phyloP scores from a whole-genome alignment of 2,329 filamentous ascomycete species.

The Beauveria brongniartii region DNA sequence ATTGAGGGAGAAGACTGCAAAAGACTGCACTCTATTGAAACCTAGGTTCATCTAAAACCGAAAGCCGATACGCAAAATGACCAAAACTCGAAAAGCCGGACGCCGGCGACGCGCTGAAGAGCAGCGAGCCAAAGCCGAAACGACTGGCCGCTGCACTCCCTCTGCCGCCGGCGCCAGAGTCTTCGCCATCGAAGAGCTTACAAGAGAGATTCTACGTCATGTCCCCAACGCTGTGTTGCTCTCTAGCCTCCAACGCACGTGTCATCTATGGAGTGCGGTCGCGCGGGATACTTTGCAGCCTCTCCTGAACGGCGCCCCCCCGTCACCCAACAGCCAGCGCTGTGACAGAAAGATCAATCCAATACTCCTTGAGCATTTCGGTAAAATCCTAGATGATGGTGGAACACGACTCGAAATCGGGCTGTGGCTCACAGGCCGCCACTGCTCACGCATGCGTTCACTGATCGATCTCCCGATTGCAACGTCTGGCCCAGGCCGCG shows the following conservation, averaged over 20 bases:
- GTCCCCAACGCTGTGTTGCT: neutral
- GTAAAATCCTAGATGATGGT: neutral
- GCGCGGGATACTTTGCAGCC: neutral
- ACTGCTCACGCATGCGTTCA: neutral
- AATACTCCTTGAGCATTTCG: neutral
- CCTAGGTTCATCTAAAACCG: neutral
- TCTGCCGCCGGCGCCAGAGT: neutral
- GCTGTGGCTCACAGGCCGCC: neutral
- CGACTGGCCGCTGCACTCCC: neutral
- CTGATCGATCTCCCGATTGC: slow-evolving; percentile 1
- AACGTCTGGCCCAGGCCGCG: neutral
- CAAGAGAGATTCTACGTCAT: neutral
- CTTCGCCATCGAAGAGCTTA: neutral
- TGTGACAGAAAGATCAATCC: neutral
- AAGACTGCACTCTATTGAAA: neutral
- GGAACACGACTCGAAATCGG: neutral
- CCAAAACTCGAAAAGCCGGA: neutral
- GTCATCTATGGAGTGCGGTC: neutral
- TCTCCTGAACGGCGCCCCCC: neutral
- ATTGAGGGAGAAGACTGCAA: neutral
- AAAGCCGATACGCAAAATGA: neutral
- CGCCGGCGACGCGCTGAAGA: neutral
- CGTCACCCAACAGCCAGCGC: too few relatives aligned
- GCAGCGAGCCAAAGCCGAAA: neutral
- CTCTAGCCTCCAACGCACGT: neutral